phyloP scores from a whole-genome alignment of 345 rosid genomes.

The Hirschfeldia incana region DNA sequence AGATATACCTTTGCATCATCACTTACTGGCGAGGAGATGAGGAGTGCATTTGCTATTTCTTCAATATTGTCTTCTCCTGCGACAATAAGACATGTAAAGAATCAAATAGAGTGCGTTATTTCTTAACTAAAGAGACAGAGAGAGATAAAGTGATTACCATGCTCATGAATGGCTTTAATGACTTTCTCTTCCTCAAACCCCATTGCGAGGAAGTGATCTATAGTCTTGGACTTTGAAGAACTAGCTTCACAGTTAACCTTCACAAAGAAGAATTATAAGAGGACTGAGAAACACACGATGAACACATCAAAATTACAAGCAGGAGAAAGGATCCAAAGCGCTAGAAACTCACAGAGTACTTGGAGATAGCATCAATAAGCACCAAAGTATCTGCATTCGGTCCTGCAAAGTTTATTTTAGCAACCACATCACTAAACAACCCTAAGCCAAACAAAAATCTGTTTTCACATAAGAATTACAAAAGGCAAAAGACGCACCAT shows the following conservation, averaged over 20 bases:
- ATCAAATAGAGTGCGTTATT: background rate
- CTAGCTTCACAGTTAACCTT: conserved; percentile 56
- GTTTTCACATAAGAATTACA: background rate
- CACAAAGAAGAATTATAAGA: conserved; percentile 5
- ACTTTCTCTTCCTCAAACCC: conserved; percentile 68
- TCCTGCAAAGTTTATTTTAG: conserved; percentile 7
- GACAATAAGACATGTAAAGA: conserved; percentile 6
- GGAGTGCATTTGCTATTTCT: conserved; percentile 59
- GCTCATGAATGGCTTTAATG: conserved; percentile 60
- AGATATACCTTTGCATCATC: background rate
- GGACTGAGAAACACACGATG: background rate
- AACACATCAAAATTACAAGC: background rate
- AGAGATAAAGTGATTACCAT: conserved; percentile 44
- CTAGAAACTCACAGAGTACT: conserved; percentile 25
- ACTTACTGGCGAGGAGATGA: conserved; percentile 55
- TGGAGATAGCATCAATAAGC: conserved; percentile 33
- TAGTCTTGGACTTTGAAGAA: conserved; percentile 54
- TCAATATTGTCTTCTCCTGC: conserved; percentile 64
- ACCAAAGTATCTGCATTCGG: conserved; percentile 17
- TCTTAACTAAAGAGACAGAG: background rate
- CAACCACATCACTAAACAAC: background rate
- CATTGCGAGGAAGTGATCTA: conserved; percentile 66
- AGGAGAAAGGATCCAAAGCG: background rate
- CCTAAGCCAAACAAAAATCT: background rate
- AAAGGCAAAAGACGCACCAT: conserved; percentile 15